phyloP scores from a whole-genome alignment of 2,329 filamentous ascomycete species.

The Monilinia fructicola region DNA sequence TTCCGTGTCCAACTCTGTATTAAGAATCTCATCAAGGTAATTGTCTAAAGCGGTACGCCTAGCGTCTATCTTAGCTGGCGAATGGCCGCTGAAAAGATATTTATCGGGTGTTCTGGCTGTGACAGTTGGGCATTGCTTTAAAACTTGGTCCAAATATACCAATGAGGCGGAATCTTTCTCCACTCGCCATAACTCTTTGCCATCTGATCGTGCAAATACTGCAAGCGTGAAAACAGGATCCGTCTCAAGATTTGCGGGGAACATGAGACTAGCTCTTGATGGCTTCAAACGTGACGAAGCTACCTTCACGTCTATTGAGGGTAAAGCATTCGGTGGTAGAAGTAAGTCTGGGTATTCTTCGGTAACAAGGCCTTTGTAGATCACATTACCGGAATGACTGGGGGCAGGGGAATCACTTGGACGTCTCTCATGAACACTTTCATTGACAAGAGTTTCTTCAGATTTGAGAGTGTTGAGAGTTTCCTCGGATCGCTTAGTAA shows the following conservation, averaged over 20 bases:
- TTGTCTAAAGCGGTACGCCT: constrained; percentile 75
- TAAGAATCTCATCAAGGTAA: constrained; percentile 83
- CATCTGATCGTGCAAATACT: constrained; percentile 73
- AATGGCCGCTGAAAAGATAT: constrained; percentile 84
- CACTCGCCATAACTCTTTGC: constrained; percentile 83
- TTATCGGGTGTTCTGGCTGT: constrained; percentile 78
- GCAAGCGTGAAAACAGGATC: constrained; percentile 93
- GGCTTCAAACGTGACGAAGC: constrained; percentile 94
- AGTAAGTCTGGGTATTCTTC: constrained; percentile 86
- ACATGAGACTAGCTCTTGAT: constrained; percentile 80
- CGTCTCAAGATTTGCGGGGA: constrained; percentile 77
- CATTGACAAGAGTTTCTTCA: constrained; percentile 27
- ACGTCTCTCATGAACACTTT: constrained; percentile 1
- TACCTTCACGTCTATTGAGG: constrained; percentile 80
- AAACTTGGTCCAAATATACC: constrained; percentile 74
- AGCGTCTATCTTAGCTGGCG: constrained; percentile 89
- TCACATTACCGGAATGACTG: constrained; percentile 46
- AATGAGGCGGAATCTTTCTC: constrained; percentile 88
- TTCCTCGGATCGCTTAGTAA: constrained; percentile 42
- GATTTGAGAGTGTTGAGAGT: constrained; percentile 31
- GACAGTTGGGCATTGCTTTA: constrained; percentile 73
- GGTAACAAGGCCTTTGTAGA: constrained; percentile 76
- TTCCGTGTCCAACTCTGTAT: constrained; percentile 74
- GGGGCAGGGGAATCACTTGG: constrained; percentile 38
- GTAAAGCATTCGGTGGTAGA: constrained; percentile 82